A percentile compares a stretch with the other conserved stretches of the same genome.
Conservation (phyloP, 1,139 yeast genomes). For the Hemisphaericaspora xylanilytica region DNA sequence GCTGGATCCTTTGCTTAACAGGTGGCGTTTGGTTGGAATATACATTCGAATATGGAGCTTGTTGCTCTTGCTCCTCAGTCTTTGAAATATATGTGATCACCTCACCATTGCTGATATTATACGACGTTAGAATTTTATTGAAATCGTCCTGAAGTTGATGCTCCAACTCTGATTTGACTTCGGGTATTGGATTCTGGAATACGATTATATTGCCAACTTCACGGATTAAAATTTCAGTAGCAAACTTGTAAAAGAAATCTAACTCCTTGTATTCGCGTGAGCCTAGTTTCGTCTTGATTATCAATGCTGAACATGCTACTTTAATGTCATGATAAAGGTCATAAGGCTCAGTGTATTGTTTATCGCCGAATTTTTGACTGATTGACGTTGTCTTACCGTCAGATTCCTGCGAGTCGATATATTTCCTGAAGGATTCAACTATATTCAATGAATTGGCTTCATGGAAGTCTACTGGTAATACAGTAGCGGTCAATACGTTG, state of each 20-base stretch:
- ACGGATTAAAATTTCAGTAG: slow-evolving; percentile 68
- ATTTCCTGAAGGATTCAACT: slow-evolving; percentile 38
- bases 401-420: slow-evolving; percentile 23
- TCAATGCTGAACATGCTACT: slow-evolving; percentile 53
- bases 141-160: slow-evolving; percentile 51
- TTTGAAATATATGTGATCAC: slow-evolving; percentile 43
- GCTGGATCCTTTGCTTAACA: slow-evolving; percentile 40
- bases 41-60: slow-evolving; percentile 18
- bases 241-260: slow-evolving; percentile 68
- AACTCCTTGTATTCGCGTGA: slow-evolving; percentile 54
- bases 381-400: slow-evolving; percentile 21
- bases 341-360: slow-evolving; percentile 46
- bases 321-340: slow-evolving; percentile 72
- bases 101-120: slow-evolving; percentile 63
- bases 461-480: slow-evolving; percentile 45
- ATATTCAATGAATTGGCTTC: slow-evolving; percentile 46
- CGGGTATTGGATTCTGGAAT: slow-evolving; percentile 9
- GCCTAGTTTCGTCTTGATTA: slow-evolving; percentile 53
- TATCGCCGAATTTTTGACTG: slow-evolving; percentile 18
- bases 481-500: slow-evolving; percentile 32
- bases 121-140: slow-evolving; percentile 59
- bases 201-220: slow-evolving; percentile 54
- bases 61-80: slow-evolving; percentile 28
- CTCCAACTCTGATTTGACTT: slow-evolving; percentile 28
- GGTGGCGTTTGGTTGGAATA: slow-evolving; percentile 25